Conservation (phyloP, 208 protist genomes). For the Acanthamoeba rhysodes region DNA sequence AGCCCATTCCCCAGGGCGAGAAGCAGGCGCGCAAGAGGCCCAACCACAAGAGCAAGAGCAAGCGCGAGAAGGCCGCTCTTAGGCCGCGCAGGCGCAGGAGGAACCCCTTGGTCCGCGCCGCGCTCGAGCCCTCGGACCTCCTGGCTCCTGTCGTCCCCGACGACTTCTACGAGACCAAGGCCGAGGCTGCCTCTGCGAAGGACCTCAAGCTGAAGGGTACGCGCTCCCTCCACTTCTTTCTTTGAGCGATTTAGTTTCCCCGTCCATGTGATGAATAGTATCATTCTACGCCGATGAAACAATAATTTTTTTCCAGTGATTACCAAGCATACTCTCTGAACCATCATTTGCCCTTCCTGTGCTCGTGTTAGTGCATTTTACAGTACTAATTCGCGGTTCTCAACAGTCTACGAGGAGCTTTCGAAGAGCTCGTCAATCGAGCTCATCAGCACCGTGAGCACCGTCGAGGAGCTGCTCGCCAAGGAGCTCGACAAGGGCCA, state of each 20-base stretch:
- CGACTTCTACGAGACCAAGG: constrained; percentile 32
- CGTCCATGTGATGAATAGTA: neutral
- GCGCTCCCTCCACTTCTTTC: neutral
- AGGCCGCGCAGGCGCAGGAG: constrained; percentile 26
- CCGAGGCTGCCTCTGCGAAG: constrained; percentile 57
- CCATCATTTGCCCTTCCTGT: too few species aligned
- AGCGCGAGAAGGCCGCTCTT: constrained; percentile 31
- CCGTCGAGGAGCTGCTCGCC: constrained; percentile 44
- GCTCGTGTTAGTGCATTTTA: neutral
- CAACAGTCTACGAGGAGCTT: neutral
- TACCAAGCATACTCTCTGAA: neutral
- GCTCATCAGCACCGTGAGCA: constrained; percentile 41
- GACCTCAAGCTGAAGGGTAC: constrained; percentile 25
- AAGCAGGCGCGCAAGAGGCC: neutral
- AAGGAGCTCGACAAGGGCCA: constrained; percentile 37
- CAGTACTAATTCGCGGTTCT: neutral
- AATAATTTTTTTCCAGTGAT: constrained; percentile 24
- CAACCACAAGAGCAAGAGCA: constrained; percentile 24
- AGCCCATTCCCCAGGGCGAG: constrained; percentile 25
- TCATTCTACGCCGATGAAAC: constrained; percentile 43
- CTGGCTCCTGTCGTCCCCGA: constrained; percentile 14
- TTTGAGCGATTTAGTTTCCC: neutral
- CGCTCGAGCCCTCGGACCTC: constrained; percentile 24
- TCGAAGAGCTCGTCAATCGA: neutral
- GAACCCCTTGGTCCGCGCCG: constrained; percentile 17